Percentiles rank a stretch among this genome's conserved stretches.
Conservation (phyloP, 495 filamentous ascomycete genomes). For the Penicilliopsis zonata region DNA sequence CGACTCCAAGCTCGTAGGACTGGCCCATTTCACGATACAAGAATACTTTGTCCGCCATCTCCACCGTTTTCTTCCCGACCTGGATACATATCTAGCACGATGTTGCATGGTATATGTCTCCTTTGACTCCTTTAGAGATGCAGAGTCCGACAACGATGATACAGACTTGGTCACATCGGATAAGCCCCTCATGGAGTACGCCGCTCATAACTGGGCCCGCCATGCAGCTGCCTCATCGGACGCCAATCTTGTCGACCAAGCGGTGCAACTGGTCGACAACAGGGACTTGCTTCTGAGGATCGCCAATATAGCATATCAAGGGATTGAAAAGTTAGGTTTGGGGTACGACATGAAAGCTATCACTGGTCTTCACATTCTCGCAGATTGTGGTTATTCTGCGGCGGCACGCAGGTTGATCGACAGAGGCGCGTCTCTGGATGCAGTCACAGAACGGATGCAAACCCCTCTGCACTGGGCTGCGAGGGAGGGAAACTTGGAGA, state of each 20-base stretch:
- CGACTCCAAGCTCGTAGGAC: background rate
- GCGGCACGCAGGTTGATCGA: background rate
- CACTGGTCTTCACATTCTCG: too few relatives aligned
- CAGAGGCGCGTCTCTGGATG: background rate
- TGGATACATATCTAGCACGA: background rate
- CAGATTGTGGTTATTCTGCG: too few relatives aligned
- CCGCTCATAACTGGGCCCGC: slow-evolving; percentile 10
- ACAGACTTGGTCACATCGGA: background rate
- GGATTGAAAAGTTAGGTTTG: too few relatives aligned
- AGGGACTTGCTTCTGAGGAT: background rate
- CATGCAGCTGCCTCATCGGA: slow-evolving; percentile 8
- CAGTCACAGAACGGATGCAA: too few relatives aligned
- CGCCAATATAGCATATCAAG: slow-evolving; percentile 1
- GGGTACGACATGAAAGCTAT: too few relatives aligned
- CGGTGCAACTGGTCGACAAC: slow-evolving; percentile 2
- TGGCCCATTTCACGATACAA: too few relatives aligned
- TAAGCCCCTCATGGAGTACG: slow-evolving; percentile 11
- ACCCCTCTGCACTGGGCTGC: slow-evolving; percentile 4
- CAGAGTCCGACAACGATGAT: background rate
- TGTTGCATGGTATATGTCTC: background rate
- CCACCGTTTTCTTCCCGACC: background rate
- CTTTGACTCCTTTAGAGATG: background rate
- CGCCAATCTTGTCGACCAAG: background rate
- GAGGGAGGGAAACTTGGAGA: slow-evolving; percentile 1
- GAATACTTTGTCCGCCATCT: background rate